phyloP scores from a whole-genome alignment of 1,139 yeast species.

The Sugiyamaella castrensis region DNA sequence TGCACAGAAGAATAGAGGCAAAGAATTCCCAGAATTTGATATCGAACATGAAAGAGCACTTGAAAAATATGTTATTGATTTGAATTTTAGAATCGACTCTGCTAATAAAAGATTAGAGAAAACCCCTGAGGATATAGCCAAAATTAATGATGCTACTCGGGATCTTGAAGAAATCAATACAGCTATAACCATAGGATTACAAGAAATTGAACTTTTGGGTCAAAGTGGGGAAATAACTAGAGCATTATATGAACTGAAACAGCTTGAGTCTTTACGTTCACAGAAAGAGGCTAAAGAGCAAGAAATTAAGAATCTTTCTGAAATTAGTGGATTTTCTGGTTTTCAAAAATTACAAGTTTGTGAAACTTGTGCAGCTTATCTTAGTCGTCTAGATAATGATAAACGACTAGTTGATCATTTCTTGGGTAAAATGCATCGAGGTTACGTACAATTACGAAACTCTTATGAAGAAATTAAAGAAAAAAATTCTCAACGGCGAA shows the following conservation, averaged over 20 bases:
- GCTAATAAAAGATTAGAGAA: slow-evolving; percentile 71
- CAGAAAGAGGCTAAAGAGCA: slow-evolving; percentile 44
- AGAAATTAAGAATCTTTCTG: slow-evolving; percentile 58
- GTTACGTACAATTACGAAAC: slow-evolving; percentile 71
- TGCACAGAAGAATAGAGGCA: slow-evolving; percentile 54
- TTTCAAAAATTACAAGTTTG: slow-evolving; percentile 92
- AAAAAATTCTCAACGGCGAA: slow-evolving; percentile 25
- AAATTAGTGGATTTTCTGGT: slow-evolving; percentile 78
- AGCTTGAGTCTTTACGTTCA: slow-evolving; percentile 41
- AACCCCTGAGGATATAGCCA: slow-evolving; percentile 71
- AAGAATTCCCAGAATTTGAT: slow-evolving; percentile 64
- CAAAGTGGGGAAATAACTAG: slow-evolving; percentile 51
- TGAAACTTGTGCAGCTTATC: slow-evolving; percentile 85
- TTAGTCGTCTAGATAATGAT: slow-evolving; percentile 85
- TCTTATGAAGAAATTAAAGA: slow-evolving; percentile 51
- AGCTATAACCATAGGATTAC: slow-evolving; percentile 62
- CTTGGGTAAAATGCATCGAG: slow-evolving; percentile 81
- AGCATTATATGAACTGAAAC: slow-evolving; percentile 46
- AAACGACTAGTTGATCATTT: slow-evolving; percentile 89
- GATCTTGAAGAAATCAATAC: slow-evolving; percentile 68
- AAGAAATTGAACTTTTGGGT: slow-evolving; percentile 62
- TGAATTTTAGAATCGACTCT: slow-evolving; percentile 60
- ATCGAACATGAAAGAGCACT: slow-evolving; percentile 59
- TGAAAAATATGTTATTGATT: slow-evolving; percentile 57
- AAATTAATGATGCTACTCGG: slow-evolving; percentile 58